Evolutionary conservation across 139 green algal genomes (phyloP).

Genomic region (Coelastrella sp.): DNA sequence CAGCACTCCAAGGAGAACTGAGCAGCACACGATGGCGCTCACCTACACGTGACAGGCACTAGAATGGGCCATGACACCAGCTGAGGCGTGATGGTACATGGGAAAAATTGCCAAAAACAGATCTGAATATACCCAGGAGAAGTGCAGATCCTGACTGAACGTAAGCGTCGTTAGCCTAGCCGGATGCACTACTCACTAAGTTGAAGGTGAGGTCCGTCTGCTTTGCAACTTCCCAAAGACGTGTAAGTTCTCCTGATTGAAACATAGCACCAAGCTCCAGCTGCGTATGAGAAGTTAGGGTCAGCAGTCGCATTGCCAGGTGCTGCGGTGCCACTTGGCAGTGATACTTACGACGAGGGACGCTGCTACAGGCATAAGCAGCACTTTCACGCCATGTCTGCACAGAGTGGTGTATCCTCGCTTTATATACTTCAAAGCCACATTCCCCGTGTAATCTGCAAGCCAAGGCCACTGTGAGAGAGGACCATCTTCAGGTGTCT

Average conservation of each 20-base stretch:
- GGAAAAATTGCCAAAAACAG: no score
- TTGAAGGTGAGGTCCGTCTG: conserved; percentile 92
- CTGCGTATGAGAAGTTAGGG: conserved; percentile 52
- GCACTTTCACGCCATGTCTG: conserved; percentile 73
- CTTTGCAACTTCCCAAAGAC: conserved; percentile 72
- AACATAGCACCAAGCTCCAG: conserved; percentile 85
- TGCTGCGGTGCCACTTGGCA: not conserved
- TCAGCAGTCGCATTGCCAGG: not conserved
- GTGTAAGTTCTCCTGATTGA: conserved; percentile 76
- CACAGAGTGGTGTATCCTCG: conserved; percentile 89
- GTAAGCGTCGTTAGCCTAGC: conserved; percentile 25
- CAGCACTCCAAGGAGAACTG: conserved; percentile 70
- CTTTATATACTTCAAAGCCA: conserved; percentile 92
- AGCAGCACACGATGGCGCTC: conserved; percentile 71
- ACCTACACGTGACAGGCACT: conserved; percentile 61
- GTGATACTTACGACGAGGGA: conserved; percentile 62
- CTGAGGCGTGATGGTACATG: no score
- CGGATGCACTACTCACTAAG: conserved; percentile 73
- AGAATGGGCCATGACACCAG: no score
- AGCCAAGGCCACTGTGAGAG: not conserved
- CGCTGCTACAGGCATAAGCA: conserved; percentile 76
- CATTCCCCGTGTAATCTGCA: conserved; percentile 33
- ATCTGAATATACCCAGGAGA: no score
- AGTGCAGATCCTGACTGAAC: no score
- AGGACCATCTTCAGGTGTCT: not conserved